Conservation (phyloP, 2,329 filamentous ascomycete genomes). For the Xylariales sp. region DNA sequence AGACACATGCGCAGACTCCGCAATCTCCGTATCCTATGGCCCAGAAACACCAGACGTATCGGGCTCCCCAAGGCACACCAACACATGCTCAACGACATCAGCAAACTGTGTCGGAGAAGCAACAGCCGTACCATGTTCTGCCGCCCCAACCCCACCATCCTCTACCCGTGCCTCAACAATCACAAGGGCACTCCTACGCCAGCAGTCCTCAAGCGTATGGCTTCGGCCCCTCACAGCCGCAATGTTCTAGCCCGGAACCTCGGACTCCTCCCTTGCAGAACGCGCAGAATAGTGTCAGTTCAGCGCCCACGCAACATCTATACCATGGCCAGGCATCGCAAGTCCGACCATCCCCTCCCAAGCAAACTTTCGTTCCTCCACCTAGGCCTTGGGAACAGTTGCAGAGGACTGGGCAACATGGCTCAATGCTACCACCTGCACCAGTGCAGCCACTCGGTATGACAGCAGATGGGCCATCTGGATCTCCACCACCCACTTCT, state of each 20-base stretch:
- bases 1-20: not conserved
- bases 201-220: no score
- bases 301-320: no score
- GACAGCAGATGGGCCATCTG: slow-evolving; percentile 1
- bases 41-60: not conserved
- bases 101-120: not conserved
- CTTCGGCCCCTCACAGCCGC: not conserved
- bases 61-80: not conserved
- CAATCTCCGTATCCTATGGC: not conserved
- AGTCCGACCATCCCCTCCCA: slow-evolving; percentile 12
- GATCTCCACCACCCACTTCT: slow-evolving; percentile 9
- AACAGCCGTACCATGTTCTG: not conserved
- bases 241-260: not conserved
- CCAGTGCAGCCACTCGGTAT: not conserved
- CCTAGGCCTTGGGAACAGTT: slow-evolving; percentile 27
- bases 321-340: slow-evolving; percentile 11
- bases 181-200: no score
- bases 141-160: no score
- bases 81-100: not conserved
- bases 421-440: not conserved
- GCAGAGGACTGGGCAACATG: slow-evolving; percentile 17
- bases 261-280: no score
- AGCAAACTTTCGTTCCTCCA: slow-evolving; percentile 24
- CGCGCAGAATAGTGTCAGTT: not conserved
- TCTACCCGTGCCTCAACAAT: no score